A percentile compares a stretch with the other conserved stretches of the same genome.
Conservation (phyloP, 495 filamentous ascomycete genomes). For the Neurospora intermedia region DNA sequence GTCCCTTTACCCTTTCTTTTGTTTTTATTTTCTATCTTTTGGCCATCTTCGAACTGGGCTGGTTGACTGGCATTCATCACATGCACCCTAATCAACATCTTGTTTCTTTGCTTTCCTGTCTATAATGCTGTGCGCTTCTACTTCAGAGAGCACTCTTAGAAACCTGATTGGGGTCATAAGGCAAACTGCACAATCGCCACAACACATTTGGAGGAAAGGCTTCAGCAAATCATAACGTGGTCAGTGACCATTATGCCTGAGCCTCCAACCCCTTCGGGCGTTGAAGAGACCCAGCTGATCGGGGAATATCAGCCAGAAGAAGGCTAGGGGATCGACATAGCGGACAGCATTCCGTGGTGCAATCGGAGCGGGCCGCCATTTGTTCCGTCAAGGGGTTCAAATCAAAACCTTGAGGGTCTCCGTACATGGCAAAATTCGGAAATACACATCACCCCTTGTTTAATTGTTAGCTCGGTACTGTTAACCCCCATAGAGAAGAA, state of each 20-base stretch:
- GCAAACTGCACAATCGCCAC: not conserved
- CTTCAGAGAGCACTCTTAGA: not conserved
- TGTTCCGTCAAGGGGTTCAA: not conserved
- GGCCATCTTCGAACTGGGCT: not conserved
- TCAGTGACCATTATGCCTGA: not conserved
- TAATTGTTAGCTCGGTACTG: too few species aligned
- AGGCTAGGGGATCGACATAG: not conserved
- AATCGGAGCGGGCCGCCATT: not conserved
- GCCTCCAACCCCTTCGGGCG: not conserved
- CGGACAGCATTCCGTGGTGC: not conserved
- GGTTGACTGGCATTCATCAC: not conserved
- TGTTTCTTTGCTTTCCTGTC: not conserved
- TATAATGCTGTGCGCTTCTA: not conserved
- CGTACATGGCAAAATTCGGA: not conserved
- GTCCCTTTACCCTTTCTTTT: not conserved
- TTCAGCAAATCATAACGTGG: not conserved
- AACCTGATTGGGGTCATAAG: not conserved
- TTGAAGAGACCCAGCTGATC: not conserved
- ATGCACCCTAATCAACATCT: not conserved
- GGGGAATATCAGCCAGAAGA: not conserved
- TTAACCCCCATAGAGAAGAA: too few species aligned
- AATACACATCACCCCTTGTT: too few species aligned
- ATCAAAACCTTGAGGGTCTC: not conserved
- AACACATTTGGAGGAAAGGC: not conserved
- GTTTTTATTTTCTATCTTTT: not conserved